These are phyloP conservation scores for Mytilinidion resinicola DNA, from an alignment of 495 filamentous ascomycete genomes.

Conservation along the genomic window DNA sequence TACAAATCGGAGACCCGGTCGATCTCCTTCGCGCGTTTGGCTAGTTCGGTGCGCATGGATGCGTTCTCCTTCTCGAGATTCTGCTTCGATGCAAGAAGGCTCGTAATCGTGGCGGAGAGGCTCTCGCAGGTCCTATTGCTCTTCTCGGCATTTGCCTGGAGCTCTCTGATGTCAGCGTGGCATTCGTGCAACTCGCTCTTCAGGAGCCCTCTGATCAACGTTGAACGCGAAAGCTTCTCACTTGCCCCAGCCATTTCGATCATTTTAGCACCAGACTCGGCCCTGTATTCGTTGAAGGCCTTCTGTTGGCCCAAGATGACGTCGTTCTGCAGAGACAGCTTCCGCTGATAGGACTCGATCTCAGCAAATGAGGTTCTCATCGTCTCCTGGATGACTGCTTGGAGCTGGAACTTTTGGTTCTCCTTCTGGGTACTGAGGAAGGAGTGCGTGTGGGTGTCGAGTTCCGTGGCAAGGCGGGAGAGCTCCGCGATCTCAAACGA, in stretches of 20 bases:
- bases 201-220: conserved; percentile 11
- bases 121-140: not conserved
- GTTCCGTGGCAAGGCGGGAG: conserved; percentile 1
- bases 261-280: conserved; percentile 5
- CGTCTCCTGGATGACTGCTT: conserved; percentile 4
- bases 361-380: conserved; percentile 7
- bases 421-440: conserved; percentile 19
- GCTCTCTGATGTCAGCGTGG: not conserved
- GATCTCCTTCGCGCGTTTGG: too few species aligned
- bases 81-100: not conserved
- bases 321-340: conserved; percentile 12
- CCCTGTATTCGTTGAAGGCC: conserved; percentile 17
- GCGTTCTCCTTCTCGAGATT: not conserved
- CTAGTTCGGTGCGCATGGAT: not conserved
- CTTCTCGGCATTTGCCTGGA: not conserved
- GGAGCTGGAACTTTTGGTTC: conserved; percentile 11
- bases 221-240: conserved; percentile 13
- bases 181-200: conserved; percentile 10
- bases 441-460: conserved; percentile 4
- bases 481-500: conserved; percentile 15
- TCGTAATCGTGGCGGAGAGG: not conserved
- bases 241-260: conserved; percentile 9
- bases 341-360: conserved; percentile 12
- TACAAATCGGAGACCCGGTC: too few species aligned
- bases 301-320: conserved; percentile 19